Evolutionary conservation across 202 grass and related monocot genomes (phyloP), one percentile per base, ranked within the genome.

Genomic region (Setaria viridis): DNA sequence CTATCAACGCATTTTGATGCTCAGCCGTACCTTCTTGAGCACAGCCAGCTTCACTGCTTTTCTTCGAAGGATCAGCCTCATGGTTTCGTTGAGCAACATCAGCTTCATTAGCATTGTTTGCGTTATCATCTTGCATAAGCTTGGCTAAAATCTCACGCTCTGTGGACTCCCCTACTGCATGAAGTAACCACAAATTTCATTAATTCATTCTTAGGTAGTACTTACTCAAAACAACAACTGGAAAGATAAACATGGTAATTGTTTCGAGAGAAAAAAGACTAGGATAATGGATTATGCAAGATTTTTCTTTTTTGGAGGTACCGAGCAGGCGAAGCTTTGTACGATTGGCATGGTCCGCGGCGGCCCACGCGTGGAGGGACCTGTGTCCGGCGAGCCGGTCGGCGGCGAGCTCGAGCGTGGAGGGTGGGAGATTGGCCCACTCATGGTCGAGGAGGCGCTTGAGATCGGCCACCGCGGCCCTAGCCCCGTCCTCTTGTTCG

Each of bases 361-460:
- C 72, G 32, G 48, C 73, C 84, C 79, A 83, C 48, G 59, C 74
- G 10, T 86, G 19, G 39, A 45, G 67, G 15, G 84, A 13, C 2
- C 67, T 67, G 1, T 33, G 67, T 16, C 88, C 80, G 41, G 49
- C 58, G 30, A 90, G 49, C 56, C 78, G 57, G 7, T 90, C 84
- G 49, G 79, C 84, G 2, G 67, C 4, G 50, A 41, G 37, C 73
- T 90, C 84, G 1, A 90, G 74, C 11, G 1, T 9, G 39, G 80
- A 90, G 15, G 74, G 73, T 54, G 88, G 80, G 8, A 87, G 73
- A 66, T 19, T 35, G 11, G 8, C 67, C 88, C 88, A 90, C 88
- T 86, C 84, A 56, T 57, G 54, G 42, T 90, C 84, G 41, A 86
- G 35, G 59, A 87, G 58, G 58, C 79, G 80, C 50, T 10, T 83